Evolutionary conservation across 2,329 filamentous ascomycete species (phyloP).

Genomic region (Lecanicillium sp.): DNA sequence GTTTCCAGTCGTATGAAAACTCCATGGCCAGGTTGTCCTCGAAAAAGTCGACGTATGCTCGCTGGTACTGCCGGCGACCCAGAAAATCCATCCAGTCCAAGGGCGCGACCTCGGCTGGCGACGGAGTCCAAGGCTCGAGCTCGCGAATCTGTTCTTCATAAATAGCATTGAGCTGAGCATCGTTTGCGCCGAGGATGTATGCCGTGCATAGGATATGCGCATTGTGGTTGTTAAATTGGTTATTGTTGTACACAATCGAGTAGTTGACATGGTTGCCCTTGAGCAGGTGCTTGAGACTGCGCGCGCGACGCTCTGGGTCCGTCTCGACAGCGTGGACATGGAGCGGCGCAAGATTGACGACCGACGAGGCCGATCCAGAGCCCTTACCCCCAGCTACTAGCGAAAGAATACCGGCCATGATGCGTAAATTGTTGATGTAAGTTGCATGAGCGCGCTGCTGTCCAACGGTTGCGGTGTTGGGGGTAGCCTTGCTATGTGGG

Average conservation of each 20-base stretch:
- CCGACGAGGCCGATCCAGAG: neutral
- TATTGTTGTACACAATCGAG: conserved; percentile 69
- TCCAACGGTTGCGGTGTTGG: neutral
- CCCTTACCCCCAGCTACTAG: conserved; percentile 17
- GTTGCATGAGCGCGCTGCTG: too few species aligned
- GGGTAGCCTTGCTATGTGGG: neutral
- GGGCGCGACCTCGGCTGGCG: conserved; percentile 73
- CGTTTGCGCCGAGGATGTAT: conserved; percentile 73
- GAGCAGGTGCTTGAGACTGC: conserved; percentile 83
- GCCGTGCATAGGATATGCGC: conserved; percentile 77
- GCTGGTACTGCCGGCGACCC: conserved; percentile 73
- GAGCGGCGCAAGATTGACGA: conserved; percentile 37
- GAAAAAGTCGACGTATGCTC: conserved; percentile 90
- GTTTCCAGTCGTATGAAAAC: conserved; percentile 77
- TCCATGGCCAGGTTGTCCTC: conserved; percentile 76
- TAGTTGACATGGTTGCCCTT: conserved; percentile 89
- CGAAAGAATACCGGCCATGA: conserved; percentile 27
- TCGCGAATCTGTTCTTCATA: conserved; percentile 69
- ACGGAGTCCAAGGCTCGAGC: conserved; percentile 74
- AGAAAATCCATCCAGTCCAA: conserved; percentile 84
- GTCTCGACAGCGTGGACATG: conserved; percentile 75
- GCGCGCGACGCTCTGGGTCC: conserved; percentile 65
- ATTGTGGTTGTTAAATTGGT: conserved; percentile 74
- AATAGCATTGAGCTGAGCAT: conserved; percentile 65
- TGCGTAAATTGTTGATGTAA: neutral